phyloP scores from a whole-genome alignment of 192 early-diverging fungal genomes.

The Entrophospora sp. region DNA sequence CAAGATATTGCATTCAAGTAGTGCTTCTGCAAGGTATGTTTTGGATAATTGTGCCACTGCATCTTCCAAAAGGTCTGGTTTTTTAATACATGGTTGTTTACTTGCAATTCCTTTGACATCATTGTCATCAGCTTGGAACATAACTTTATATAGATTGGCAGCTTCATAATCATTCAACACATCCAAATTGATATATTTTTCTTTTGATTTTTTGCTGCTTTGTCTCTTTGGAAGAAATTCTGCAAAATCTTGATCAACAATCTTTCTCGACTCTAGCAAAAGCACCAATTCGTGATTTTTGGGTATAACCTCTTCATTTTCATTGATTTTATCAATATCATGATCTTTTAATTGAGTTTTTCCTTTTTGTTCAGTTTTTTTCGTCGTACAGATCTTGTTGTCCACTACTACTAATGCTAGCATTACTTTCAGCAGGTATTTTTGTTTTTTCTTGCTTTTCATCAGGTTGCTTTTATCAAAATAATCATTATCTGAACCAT shows the following conservation, averaged over 20 bases:
- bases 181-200: background rate
- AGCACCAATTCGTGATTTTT: background rate
- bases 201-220: background rate
- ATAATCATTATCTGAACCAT: background rate
- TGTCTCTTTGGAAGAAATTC: background rate
- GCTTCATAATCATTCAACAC: constrained; percentile 1
- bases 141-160: background rate
- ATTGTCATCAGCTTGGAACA: constrained; percentile 39
- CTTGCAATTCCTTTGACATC: constrained; percentile 44
- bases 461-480: background rate
- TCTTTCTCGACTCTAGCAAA: background rate
- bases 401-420: too few relatives aligned
- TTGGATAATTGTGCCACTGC: constrained; percentile 39
- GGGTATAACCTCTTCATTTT: background rate
- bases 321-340: background rate
- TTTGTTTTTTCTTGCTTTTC: background rate
- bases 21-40: constrained; percentile 50
- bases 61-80: constrained; percentile 45
- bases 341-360: background rate
- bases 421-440: too few relatives aligned
- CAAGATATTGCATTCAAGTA: constrained; percentile 74
- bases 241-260: constrained; percentile 6
- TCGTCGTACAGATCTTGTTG: too few relatives aligned
- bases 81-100: constrained; percentile 49
- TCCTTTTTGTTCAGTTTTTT: too few relatives aligned